Base-by-base conservation (phyloP, 768 basidiomycete species). In the Cystofilobasidium ferigula region DNA sequence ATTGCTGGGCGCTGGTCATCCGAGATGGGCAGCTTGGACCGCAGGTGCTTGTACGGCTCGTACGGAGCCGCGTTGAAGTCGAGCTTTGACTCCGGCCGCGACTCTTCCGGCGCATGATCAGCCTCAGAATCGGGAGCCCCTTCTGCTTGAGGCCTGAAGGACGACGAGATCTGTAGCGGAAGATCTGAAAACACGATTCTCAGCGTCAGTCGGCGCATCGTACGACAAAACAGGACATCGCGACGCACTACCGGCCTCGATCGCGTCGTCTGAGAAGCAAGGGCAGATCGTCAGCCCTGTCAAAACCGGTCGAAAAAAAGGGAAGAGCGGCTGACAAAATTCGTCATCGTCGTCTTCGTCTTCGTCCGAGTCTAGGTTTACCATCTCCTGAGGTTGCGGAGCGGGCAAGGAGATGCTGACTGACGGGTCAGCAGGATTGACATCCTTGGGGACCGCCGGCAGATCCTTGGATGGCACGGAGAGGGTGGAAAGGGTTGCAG, bases 1-100 rank as follows among this genome's bases (percentile, higher is more conserved):
- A 90, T 89, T 48, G 85, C 85, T 24, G 94, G 93, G 36, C 92
- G 77, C 70, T 93, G 84, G 70, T 92, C 89, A 45, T 75, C 80
- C 51, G 79, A 80, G 57, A 95, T 81, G 1, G 83, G 79, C 20
- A 98, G 77, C 30, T 74, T 74, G 22, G 77, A 73, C 12, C 93
- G 79, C 12, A 90, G 76, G n/a, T 82, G 72, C 62, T 76, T 71
- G 73, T 97, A 97, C 0, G 85, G 87, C 13, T 77, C 76, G 74
- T 88, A 90, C 42, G 83, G 82, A 47, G 76, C 74, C 47, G 72
- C 40, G 67, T 81, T 75, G 30, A 81, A 53, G 20, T 61, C 42
- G 26, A 69, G 61, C 9, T 57, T 42, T 57, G 69, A 54, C 8
- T 32, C 24, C 64, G 38, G 16, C 16, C 0, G 22, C 5, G 6